Base-by-base conservation (phyloP, 352 stramenopile genomes). In the Phytophthora kernoviae region DNA sequence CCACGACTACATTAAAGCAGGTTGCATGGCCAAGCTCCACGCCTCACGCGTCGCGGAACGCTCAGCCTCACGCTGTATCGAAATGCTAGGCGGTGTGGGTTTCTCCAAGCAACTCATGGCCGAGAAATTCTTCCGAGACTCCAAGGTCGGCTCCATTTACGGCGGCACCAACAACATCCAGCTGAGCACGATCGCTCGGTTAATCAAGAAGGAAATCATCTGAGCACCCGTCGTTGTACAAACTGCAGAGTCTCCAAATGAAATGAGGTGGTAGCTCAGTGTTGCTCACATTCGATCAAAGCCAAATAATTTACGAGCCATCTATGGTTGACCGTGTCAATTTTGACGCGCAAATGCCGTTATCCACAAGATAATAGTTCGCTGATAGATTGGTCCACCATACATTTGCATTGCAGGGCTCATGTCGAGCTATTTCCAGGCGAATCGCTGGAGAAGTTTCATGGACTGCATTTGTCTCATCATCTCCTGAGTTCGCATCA, bases 71-170 rank as follows among this genome's bases (percentile, higher is more conserved):
- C 94, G 96, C 70, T 95, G 81, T 55, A 97, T 98, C 39, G 91
- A 98, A 70, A 80, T 93, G 67, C 59, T 98, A 10, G 95, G 95
- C 30, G 93, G 93, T 17, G 80, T 98, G 24, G 95, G 93, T 7
- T 98, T 98, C 65, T 97, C 88, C 7, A 90, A 95, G 62, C 83
- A 96, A 34, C 71, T 96, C 22, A 59, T 96, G 44, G 90, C 87
- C 5, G 94, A 98, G 65, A 98, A 98, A 62, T 98, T 97, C 62
- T 98, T 91, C 75, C 81, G 95, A 59, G 95, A 98, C 79, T 97
- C 89, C 73, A 98, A 98, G 73, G 95, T 98, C 50, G 92, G 93
- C 30, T 88, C 83, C 18, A 98, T 98, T 58, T 98, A 98, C 73
- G 95, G 98, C 68, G 95, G 95, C 18, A 98, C 93, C 11, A 96